Base-by-base conservation (phyloP, 2,329 filamentous ascomycete genomes). In the Chrysosporium queenslandicum region DNA sequence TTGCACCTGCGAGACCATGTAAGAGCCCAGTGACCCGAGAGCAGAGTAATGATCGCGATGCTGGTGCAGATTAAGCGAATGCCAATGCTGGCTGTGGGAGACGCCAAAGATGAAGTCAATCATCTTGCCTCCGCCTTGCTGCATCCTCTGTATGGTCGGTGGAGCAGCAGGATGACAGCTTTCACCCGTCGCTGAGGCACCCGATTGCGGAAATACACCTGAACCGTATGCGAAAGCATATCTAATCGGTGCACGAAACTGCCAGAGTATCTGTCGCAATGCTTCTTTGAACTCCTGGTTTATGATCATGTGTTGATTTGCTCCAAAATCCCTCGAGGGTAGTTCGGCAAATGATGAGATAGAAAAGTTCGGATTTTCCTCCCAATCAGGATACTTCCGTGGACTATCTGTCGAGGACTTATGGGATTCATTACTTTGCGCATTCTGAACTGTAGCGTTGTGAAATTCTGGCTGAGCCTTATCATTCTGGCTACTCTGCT, bases 21-120 rank as follows among this genome's bases (percentile, higher is more conserved):
- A 90, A 1, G 90, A 97, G 1, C 91, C 91, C 18, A 96, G 71
- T 12, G 82, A 84, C 1, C 86, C 87, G 18, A 98, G 74, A 9
- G 79, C 83, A 1, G 91, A 97, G 71, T 98, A 98, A 69, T 98
- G 92, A 62, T 94, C 79, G 6, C 87, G 85, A 64, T 98, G 86
- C 16, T 58, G 46, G 39, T 55, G 48, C 60, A 98, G 75, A 63
- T 98, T 98, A 55, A 98, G 76, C 30, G 86, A 90, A 71, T 98
- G 92, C 87, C 91, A 98, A 71, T 98, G 92, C 65, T 98, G 86
- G 1, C 86, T 88, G 68, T 94, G 87, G 1, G 87, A 87, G 9
- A 97, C 91, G 23, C 91, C 92, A 66, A 98, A 92, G 60, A 98
- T 94, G 66, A 98, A 95, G 70, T 98, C 92, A 58, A 98, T 94